These are phyloP conservation scores for Urtica urens DNA, from an alignment of 306 rosid genomes.

Conservation along the genomic window DNA sequence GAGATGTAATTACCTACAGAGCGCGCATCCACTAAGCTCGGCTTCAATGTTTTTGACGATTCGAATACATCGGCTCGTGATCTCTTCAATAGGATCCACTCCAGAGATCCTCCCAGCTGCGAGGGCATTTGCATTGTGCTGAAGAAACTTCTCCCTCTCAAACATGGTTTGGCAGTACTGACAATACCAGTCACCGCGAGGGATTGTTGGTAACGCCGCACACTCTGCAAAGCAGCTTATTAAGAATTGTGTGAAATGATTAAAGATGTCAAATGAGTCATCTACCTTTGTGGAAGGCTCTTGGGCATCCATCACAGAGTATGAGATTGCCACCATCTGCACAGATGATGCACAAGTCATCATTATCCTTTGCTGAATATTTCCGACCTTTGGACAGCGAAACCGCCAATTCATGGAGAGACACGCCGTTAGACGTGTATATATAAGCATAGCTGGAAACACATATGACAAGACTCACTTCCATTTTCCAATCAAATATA, in stretches of 20 bases:
- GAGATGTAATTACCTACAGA: constrained; percentile 58
- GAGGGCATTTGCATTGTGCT: constrained; percentile 62
- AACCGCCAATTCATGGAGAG: constrained; percentile 85
- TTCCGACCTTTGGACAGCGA: constrained; percentile 81
- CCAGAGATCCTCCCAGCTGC: constrained; percentile 91
- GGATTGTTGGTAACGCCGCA: constrained; percentile 61
- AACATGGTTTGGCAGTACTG: constrained; percentile 74
- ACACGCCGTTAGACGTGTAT: constrained; percentile 87
- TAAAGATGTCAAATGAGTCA: neutral
- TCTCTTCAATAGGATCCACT: constrained; percentile 83
- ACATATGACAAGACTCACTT: constrained; percentile 19
- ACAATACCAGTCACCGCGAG: constrained; percentile 86
- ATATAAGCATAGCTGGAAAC: constrained; percentile 86
- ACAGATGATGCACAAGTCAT: constrained; percentile 87
- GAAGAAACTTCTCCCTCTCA: constrained; percentile 52
- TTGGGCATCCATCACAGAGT: constrained; percentile 97
- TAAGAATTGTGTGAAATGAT: too few species aligned
- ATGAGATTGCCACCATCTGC: constrained; percentile 91
- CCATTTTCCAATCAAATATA: too few species aligned
- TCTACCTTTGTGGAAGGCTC: constrained; percentile 94
- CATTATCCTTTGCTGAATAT: constrained; percentile 70
- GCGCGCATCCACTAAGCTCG: constrained; percentile 83
- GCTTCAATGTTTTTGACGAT: constrained; percentile 69
- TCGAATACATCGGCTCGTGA: constrained; percentile 81
- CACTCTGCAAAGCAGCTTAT: too few species aligned